Percentiles rank a stretch among this genome's conserved stretches.
These are phyloP conservation scores for Escallonia herrerae DNA, from an alignment of 129 eudicot genomes.

Conservation along the genomic window DNA sequence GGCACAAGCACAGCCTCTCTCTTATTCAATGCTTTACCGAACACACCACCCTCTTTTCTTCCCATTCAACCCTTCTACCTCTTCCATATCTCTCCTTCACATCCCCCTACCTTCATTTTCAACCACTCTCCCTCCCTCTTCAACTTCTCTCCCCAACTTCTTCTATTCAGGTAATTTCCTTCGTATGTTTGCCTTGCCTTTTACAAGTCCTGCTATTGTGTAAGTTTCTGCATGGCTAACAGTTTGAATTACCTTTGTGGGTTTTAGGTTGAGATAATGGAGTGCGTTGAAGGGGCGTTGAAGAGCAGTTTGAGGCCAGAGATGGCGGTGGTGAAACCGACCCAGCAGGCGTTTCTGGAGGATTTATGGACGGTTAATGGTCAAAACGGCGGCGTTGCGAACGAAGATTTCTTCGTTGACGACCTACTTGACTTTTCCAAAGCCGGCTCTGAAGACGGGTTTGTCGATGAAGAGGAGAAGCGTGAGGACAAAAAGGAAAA, in stretches of 20 bases:
- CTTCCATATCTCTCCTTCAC: slow-evolving; percentile 7
- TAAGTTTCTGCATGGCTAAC: not conserved
- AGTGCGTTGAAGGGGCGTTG: slow-evolving; percentile 52
- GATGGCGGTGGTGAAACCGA: slow-evolving; percentile 11
- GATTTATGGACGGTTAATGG: slow-evolving; percentile 25
- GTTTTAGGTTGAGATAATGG: slow-evolving; percentile 42
- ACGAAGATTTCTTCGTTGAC: slow-evolving; percentile 66
- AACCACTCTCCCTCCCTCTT: slow-evolving; percentile 1
- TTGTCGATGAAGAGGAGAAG: slow-evolving; percentile 15
- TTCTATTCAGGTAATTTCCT: slow-evolving; percentile 24
- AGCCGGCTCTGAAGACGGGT: slow-evolving; percentile 14
- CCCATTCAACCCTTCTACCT: slow-evolving; percentile 18
- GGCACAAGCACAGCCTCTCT: slow-evolving; percentile 20
- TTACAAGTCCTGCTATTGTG: not conserved
- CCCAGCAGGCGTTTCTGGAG: slow-evolving; percentile 22
- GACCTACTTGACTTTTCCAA: slow-evolving; percentile 74
- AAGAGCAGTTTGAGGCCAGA: slow-evolving; percentile 37
- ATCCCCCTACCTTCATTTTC: slow-evolving; percentile 11
- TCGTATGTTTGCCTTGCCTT: not conserved
- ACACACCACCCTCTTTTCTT: slow-evolving; percentile 46
- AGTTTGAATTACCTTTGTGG: slow-evolving; percentile 2
- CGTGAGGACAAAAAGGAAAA: not conserved
- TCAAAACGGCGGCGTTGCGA: slow-evolving; percentile 26
- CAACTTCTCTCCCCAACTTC: not conserved
- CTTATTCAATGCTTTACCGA: slow-evolving; percentile 80